Conservation (phyloP, 2,329 filamentous ascomycete species). For the Hypoxylon rubiginosum region DNA sequence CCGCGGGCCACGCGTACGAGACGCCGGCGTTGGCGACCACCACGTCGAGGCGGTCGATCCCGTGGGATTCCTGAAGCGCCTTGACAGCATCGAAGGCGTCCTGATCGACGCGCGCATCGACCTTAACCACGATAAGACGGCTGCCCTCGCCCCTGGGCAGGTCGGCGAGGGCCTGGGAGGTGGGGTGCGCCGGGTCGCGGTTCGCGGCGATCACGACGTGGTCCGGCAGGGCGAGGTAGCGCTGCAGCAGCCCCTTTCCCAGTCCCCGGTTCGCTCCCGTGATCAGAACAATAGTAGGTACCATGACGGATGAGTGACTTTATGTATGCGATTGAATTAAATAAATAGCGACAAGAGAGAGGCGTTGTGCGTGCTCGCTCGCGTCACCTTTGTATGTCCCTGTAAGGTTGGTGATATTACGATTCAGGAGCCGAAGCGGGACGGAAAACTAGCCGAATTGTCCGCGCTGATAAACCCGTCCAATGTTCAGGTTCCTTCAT, state of each 20-base stretch:
- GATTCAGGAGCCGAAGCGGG: neutral
- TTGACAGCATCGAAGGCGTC: slow-evolving; percentile 54
- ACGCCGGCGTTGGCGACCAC: slow-evolving; percentile 68
- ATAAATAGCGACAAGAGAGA: neutral
- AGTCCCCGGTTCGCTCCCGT: slow-evolving; percentile 58
- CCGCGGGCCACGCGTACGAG: slow-evolving; percentile 50
- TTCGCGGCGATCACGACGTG: slow-evolving; percentile 63
- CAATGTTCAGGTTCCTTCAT: too few species aligned
- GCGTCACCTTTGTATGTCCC: neutral
- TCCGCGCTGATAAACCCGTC: slow-evolving; percentile 14
- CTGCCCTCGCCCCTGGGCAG: slow-evolving; percentile 55
- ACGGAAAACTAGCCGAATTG: slow-evolving; percentile 7
- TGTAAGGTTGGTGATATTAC: slow-evolving; percentile 24
- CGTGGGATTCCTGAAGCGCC: slow-evolving; percentile 48
- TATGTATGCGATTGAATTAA: neutral
- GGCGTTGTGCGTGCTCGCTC: neutral
- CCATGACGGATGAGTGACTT: slow-evolving; percentile 34
- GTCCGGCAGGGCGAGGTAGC: slow-evolving; percentile 65
- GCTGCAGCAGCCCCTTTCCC: slow-evolving; percentile 53
- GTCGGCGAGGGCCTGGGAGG: slow-evolving; percentile 49
- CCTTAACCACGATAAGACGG: slow-evolving; percentile 57
- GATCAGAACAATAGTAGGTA: slow-evolving; percentile 52
- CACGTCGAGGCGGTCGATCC: slow-evolving; percentile 61
- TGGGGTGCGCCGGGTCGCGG: slow-evolving; percentile 49
- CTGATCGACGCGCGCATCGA: slow-evolving; percentile 55